phyloP scores from a whole-genome alignment of 768 basidiomycete species.

The Tremella yokohamensis region DNA sequence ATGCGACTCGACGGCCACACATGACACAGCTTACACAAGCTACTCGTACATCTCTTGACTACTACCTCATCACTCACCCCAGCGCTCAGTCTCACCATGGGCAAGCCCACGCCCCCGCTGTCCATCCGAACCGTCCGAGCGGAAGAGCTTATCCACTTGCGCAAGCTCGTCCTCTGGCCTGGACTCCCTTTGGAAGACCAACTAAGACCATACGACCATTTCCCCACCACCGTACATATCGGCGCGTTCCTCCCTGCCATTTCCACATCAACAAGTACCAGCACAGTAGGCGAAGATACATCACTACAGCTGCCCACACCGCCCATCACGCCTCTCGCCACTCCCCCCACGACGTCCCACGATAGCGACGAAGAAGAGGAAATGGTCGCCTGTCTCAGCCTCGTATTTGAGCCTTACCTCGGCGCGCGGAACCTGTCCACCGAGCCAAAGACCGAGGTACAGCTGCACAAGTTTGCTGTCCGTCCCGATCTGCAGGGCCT shows the following conservation, averaged over 20 bases:
- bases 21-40: too few relatives aligned
- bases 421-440: background rate
- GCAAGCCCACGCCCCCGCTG: too few relatives aligned
- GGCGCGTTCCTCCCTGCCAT: slow-evolving; percentile 22
- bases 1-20: too few relatives aligned
- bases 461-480: slow-evolving; percentile 36
- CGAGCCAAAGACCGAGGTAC: slow-evolving; percentile 9
- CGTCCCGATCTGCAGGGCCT: slow-evolving; percentile 16
- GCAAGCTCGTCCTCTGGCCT: background rate
- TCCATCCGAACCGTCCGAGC: too few relatives aligned
- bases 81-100: too few relatives aligned
- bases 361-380: background rate
- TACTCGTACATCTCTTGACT: too few relatives aligned
- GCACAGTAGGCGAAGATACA: background rate
- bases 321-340: slow-evolving; percentile 21
- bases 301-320: background rate
- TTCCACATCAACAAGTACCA: background rate
- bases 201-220: slow-evolving; percentile 18
- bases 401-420: slow-evolving; percentile 15
- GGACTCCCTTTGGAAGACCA: slow-evolving; percentile 13
- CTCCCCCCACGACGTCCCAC: background rate
- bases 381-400: background rate
- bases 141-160: background rate
- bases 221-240: slow-evolving; percentile 21
- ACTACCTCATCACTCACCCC: too few relatives aligned